A percentile compares a stretch with the other conserved stretches of the same genome.
phyloP scores from a whole-genome alignment of 495 filamentous ascomycete genomes.

The Penicillium chermesinum region DNA sequence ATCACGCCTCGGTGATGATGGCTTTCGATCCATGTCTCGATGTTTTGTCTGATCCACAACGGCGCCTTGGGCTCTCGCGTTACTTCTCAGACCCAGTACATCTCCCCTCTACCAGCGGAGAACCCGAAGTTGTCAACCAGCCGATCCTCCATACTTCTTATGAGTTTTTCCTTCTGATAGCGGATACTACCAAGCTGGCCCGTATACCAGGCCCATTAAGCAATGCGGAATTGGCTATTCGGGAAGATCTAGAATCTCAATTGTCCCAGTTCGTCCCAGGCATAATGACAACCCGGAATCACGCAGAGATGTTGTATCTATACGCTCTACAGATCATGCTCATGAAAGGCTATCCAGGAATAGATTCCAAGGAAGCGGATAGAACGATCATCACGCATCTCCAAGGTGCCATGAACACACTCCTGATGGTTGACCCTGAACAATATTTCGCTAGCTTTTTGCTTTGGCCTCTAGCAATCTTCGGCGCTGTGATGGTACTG shows the following conservation, averaged over 20 bases:
- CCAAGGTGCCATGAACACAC: not conserved
- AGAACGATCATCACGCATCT: not conserved
- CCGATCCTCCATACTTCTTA: slow-evolving; percentile 11
- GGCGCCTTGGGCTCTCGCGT: not conserved
- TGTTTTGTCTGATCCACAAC: not conserved
- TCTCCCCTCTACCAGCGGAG: not conserved
- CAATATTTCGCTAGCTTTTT: slow-evolving; percentile 8
- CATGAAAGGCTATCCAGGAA: slow-evolving; percentile 4
- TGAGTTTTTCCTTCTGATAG: slow-evolving; percentile 10
- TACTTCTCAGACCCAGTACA: slow-evolving; percentile 5
- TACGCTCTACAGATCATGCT: slow-evolving; percentile 2
- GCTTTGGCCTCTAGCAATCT: slow-evolving; percentile 9
- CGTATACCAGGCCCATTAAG: not conserved
- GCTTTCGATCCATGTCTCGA: slow-evolving; percentile 12
- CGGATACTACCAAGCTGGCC: slow-evolving; percentile 12
- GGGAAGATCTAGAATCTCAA: not conserved
- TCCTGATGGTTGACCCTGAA: not conserved
- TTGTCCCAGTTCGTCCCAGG: not conserved
- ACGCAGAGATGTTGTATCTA: not conserved
- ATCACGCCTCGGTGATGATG: slow-evolving; percentile 16
- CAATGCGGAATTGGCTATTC: not conserved
- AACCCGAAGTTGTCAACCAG: not conserved
- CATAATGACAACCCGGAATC: not conserved
- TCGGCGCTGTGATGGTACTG: not conserved
- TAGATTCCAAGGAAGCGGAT: not conserved